Base-by-base conservation (phyloP, 192 early-diverging fungal species). In the Coemansia sp. region DNA sequence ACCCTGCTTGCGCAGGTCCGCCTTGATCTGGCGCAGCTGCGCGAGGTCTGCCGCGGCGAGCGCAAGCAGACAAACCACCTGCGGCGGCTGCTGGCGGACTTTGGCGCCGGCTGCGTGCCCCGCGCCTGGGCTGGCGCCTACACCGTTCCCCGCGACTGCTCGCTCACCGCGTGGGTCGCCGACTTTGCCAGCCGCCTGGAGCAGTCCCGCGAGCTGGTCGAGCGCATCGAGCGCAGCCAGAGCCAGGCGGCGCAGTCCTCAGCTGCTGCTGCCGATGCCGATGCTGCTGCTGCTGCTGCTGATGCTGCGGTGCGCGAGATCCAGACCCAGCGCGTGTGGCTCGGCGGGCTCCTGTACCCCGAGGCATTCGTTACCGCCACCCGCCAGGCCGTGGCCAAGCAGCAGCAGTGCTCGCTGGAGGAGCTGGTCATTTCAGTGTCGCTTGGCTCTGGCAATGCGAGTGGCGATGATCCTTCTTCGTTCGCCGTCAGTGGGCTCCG, bases 321-420 rank as follows among this genome's bases (percentile, higher is more conserved):
- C 43, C 66, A 76, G 51, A n/a, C 54, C 16, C 40, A 74, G 8
- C 65, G 76, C 36, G 80, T 97, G n/a, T 94, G 91, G 91, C 69
- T 96, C 18, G 95, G 95, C 54, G 94, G 93, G 0, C 76, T 96
- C 18, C 88, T 96, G 74, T 88, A 87, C 46, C 95, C 95, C 16
- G 93, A 95, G 74, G 95, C 95, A 16, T 96, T 90, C 73, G 84
- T 96, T 18, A 97, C 94, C 0, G 95, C 94, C 21, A 95, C 95
- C 12, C 86, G 94, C 41, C 95, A 97, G 76, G 83, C 87, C 7
- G 90, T 87, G 4, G 93, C 95, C 16, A 91, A 96, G 74, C 74
- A 67, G 22, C 66, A 86, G 16, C 67, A 79, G 16, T 92, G 89
- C 85, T 95, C 94, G 49, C 70, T 97, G 45, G 95, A 97, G 76